Base-by-base conservation (phyloP, 306 rosid species). In the Parietaria judaica region DNA sequence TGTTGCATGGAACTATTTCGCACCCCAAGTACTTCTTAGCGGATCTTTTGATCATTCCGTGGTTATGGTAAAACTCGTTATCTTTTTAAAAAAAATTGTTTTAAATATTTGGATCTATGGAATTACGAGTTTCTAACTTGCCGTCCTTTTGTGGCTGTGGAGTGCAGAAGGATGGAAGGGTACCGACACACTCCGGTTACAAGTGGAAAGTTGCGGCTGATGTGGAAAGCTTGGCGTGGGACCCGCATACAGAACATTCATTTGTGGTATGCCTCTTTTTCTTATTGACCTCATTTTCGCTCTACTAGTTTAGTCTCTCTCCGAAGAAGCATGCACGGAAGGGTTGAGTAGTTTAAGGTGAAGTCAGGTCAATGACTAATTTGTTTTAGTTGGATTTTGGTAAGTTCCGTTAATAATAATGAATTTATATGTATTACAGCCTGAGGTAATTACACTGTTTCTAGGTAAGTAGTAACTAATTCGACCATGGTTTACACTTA, bases 161-260 rank as follows among this genome's bases (percentile, higher is more conserved):
- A 72, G 73, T 72, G 76, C 92, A 91, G 98, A 92, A 63, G 76
- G 98, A 91, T 74, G 94, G 80, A 65, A 86, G 99, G 76, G 73
- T 54, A 51, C 89, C 95, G 52, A 56, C 81, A 4, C 97, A 91
- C 76, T 75, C 95, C 46, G 98, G 98, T 60, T 91, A 82, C 72
- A 83, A 66, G 72, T 85, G 98, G 98, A 74, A 66, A 47, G 92
- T 85, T 60, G 52, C 79, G 41, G 77, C 88, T 71, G 96, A 91
- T 46, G 98, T 91, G 11, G 98, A 91, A 79, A 77, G 85, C 86
- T 82, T 91, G 79, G 96, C 90, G 51, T 91, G 98, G 96, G 95
- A 91, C 77, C 96, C 98, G 11, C 95, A 91, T 69, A 65, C 79
- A 0, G 92, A 85, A 72, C 77, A 88, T 80, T 81, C 76, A 17